phyloP scores from a whole-genome alignment of 441 rosid species.

The Capsella rubella region DNA sequence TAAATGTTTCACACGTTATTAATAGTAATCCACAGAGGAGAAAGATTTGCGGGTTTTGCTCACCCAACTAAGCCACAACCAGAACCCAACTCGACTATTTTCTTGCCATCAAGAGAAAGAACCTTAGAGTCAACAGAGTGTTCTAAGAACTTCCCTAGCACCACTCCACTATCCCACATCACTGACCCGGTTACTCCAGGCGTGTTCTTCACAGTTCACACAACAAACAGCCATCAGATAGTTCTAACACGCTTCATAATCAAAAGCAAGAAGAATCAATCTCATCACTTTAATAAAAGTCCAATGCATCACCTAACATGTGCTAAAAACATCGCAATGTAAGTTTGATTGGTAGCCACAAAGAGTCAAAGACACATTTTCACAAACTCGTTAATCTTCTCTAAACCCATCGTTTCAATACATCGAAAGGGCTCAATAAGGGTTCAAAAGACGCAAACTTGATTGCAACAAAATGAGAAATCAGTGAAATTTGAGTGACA shows the following conservation, averaged over 20 bases:
- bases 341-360: background rate
- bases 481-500: background rate
- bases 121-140: slow-evolving; percentile 78
- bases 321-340: background rate
- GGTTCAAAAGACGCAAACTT: background rate
- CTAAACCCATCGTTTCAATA: background rate
- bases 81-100: slow-evolving; percentile 84
- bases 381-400: slow-evolving; percentile 8
- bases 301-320: background rate
- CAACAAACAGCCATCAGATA: slow-evolving; percentile 20
- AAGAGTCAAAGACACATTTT: background rate
- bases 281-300: background rate
- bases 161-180: slow-evolving; percentile 95
- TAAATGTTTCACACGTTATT: slow-evolving; percentile 1
- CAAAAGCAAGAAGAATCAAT: slow-evolving; percentile 5
- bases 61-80: slow-evolving; percentile 98
- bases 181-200: slow-evolving; percentile 97
- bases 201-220: slow-evolving; percentile 48
- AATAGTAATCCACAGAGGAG: background rate
- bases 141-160: slow-evolving; percentile 86
- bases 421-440: background rate
- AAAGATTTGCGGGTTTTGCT: slow-evolving; percentile 18
- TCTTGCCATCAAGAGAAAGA: slow-evolving; percentile 78
- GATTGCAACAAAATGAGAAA: background rate
- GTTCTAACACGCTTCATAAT: background rate